phyloP scores from a whole-genome alignment of 768 basidiomycete species.

The Amanita exitialis region DNA sequence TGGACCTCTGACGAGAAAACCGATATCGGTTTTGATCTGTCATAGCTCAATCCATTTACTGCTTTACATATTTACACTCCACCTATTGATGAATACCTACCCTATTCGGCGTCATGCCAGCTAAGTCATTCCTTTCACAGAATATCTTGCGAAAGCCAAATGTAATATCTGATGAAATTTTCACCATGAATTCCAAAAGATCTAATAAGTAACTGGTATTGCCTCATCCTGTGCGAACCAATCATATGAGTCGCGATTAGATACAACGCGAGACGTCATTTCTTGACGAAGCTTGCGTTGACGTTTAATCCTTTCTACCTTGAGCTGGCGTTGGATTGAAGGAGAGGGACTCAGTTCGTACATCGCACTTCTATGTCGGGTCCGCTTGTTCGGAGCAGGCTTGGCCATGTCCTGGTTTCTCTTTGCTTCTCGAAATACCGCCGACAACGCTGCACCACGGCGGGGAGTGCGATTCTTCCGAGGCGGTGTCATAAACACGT shows the following conservation, averaged over 20 bases:
- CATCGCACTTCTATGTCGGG: not conserved
- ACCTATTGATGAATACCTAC: too few relatives aligned
- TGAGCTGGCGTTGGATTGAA: conserved; percentile 3
- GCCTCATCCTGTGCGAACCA: conserved; percentile 1
- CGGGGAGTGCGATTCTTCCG: not conserved
- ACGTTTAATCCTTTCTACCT: conserved; percentile 4
- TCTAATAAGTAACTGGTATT: too few relatives aligned
- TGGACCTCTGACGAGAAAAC: not conserved
- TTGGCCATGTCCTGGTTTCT: not conserved
- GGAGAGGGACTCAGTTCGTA: not conserved
- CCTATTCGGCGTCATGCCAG: too few relatives aligned
- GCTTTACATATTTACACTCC: not conserved
- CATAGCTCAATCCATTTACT: not conserved
- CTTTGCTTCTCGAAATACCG: not conserved
- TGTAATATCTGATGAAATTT: too few relatives aligned
- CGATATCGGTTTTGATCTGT: not conserved
- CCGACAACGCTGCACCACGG: not conserved
- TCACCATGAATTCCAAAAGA: not conserved
- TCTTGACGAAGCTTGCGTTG: conserved; percentile 5
- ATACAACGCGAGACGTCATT: not conserved
- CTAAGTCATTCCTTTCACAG: too few relatives aligned
- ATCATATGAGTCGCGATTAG: not conserved
- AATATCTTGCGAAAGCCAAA: too few relatives aligned
- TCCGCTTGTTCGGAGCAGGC: not conserved
- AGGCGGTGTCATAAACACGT: not conserved